Conservation (phyloP, 768 basidiomycete species). For the Kwoniella sp. region DNA sequence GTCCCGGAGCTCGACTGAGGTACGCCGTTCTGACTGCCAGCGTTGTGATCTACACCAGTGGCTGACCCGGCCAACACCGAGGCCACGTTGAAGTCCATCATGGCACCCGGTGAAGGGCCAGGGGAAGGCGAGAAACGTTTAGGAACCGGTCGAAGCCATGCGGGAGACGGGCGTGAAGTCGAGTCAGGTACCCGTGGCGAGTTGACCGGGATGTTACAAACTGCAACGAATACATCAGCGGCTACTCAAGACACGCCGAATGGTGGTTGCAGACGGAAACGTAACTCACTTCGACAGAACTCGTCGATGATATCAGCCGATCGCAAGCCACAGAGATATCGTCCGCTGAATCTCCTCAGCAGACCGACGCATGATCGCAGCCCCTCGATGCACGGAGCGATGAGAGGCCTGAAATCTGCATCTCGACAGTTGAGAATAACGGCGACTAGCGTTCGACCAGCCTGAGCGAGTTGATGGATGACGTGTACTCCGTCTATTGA, state of each 20-base stretch:
- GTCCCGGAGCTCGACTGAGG: too few species aligned
- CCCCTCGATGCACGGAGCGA: constrained; percentile 76
- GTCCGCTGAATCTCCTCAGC: constrained; percentile 79
- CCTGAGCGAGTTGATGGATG: constrained; percentile 90
- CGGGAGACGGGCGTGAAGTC: constrained; percentile 56
- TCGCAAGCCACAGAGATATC: constrained; percentile 85
- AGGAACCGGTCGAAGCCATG: constrained; percentile 84
- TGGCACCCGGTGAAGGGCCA: constrained; percentile 11
- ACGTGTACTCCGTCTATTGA: constrained; percentile 81
- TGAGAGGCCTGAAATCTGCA: constrained; percentile 68
- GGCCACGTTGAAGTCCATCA: constrained; percentile 19
- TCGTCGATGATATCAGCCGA: constrained; percentile 93
- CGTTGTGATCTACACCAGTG: background rate
- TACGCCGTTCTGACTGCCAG: background rate
- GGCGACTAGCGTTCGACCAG: constrained; percentile 82
- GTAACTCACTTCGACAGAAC: constrained; percentile 71
- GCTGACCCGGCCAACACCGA: too few species aligned
- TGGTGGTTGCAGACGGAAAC: background rate
- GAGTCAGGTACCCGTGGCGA: constrained; percentile 58
- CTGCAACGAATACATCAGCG: constrained; percentile 54
- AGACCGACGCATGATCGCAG: constrained; percentile 82
- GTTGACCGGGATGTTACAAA: constrained; percentile 77
- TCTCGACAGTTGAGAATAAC: constrained; percentile 81
- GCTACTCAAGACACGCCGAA: too few species aligned
- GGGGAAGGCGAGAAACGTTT: constrained; percentile 53